Evolutionary conservation across 1,139 yeast species (phyloP), one percentile per base, ranked within the genome.

Genomic region (Saccharomyces hybrid): DNA sequence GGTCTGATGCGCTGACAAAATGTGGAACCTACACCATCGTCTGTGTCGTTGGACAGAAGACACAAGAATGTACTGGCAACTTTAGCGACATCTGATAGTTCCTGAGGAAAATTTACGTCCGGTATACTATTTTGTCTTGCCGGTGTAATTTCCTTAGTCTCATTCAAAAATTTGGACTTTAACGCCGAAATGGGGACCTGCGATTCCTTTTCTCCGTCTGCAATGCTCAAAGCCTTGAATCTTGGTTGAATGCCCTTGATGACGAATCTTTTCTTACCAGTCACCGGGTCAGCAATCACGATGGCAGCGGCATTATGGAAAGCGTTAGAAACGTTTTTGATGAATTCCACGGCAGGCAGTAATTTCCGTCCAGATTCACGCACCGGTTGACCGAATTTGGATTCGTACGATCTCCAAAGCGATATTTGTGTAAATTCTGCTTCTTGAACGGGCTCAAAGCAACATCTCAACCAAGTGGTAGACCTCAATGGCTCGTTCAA

Each of bases 361-460:
- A 93, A 75, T 57, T 83, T 81, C 60, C 82, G 82, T 34, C 72
- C 73, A 5, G 67, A 56, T 49, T 75, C 78, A 19, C 76, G 72
- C 12, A 77, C 77, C 54, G 76, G 76, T 46, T 73, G 74, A 54
- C 82, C 82, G 65, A 93, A 93, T 68, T 87, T 95, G 28, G 83
- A 76, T 68, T 93, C 99, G 71, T 93, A 93, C 0, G 96, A 84
- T 69, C 91, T 89, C 99, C 99, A 93, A 51, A 93, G 78, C 12
- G 96, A 87, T 32, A 93, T 90, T 72, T 93, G 99, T 0, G 98
- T 91, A 8, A 91, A 97, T 68, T 90, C 97, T 3, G 95, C 90
- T 5, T 79, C 80, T 2, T 77, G 72, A 41, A 78, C 80, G 12
- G 95, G 89, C 63, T 85, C 93, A 72, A 89, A 95, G 60, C 95